Evolutionary conservation across 148 eudicot species (phyloP).

Genomic region (Camellia lanceoleosa): DNA sequence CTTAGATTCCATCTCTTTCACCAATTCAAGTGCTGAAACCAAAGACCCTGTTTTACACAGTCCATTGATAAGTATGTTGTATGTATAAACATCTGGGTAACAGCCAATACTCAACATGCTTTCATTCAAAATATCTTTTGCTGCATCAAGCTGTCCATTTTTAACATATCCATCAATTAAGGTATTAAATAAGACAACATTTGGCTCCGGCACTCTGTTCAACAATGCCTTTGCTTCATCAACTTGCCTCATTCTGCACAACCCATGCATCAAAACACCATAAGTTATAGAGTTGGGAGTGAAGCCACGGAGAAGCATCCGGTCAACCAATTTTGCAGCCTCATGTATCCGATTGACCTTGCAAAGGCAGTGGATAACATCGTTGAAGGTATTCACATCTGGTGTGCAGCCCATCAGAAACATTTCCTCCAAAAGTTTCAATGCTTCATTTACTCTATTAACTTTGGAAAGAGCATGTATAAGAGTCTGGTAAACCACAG

Average conservation of each 20-base stretch:
- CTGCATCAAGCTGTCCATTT: constrained; percentile 66
- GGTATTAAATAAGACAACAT: constrained; percentile 58
- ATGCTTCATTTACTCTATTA: constrained; percentile 64
- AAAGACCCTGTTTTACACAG: constrained; percentile 62
- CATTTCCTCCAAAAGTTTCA: constrained; percentile 84
- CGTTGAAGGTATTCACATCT: constrained; percentile 85
- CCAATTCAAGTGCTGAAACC: constrained; percentile 48
- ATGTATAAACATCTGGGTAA: constrained; percentile 68
- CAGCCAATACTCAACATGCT: constrained; percentile 42
- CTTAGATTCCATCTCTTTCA: constrained; percentile 56
- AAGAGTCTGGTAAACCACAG: constrained; percentile 77
- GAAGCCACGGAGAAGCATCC: constrained; percentile 74
- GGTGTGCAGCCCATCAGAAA: constrained; percentile 85
- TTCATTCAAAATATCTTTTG: constrained; percentile 49
- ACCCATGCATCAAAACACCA: constrained; percentile 68
- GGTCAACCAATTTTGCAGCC: constrained; percentile 79
- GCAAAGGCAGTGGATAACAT: constrained; percentile 75
- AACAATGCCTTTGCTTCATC: constrained; percentile 69
- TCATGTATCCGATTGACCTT: constrained; percentile 59
- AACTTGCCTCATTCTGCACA: constrained; percentile 65
- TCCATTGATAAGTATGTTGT: constrained; percentile 69
- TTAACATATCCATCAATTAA: constrained; percentile 75
- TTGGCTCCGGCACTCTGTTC: constrained; percentile 72
- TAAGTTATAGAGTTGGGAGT: constrained; percentile 64
- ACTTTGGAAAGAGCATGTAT: constrained; percentile 65